Base-by-base conservation (phyloP, 1,284 basidiomycete genomes). In the Tetrapyrgos nigripes region DNA sequence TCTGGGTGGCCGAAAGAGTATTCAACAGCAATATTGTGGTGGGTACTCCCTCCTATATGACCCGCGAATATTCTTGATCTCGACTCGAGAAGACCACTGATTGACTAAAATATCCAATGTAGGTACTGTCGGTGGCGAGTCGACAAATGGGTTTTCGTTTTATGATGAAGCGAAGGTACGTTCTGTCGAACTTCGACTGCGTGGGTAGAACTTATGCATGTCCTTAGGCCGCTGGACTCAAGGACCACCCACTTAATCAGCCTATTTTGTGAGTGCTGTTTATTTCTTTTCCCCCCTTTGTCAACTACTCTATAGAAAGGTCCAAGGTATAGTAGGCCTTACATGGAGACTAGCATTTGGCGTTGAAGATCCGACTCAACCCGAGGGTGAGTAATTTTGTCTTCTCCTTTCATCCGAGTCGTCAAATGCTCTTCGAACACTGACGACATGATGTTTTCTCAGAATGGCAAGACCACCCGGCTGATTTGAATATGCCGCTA, bases 51-150 rank as follows among this genome's bases (percentile, higher is more conserved):
- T n/a, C n/a, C n/a, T n/a, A n/a, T n/a, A n/a, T n/a, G n/a, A n/a
- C n/a, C n/a, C n/a, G n/a, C n/a, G n/a, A n/a, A n/a, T n/a, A n/a
- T n/a, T n/a, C n/a, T n/a, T n/a, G n/a, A n/a, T n/a, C n/a, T n/a
- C n/a, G n/a, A n/a, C n/a, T n/a, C n/a, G n/a, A n/a, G n/a, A n/a
- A n/a, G n/a, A n/a, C n/a, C n/a, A n/a, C n/a, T n/a, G n/a, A n/a
- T n/a, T n/a, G n/a, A n/a, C n/a, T n/a, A n/a, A n/a, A n/a, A n/a
- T n/a, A n/a, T n/a, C n/a, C n/a, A n/a, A n/a, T n/a, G n/a, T n/a
- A n/a, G n/a, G n/a, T n/a, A 82, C 81, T 44, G 85, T 87, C 37
- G 86, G 85, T 9, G 85, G 85, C 1, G 82, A 87, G 71, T 85
- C 83, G 3, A 80, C 79, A 13, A 79, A 79, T 55, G 86, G 83